Conservation (phyloP, 2,329 filamentous ascomycete species). For the Lasiodiplodia citricola region DNA sequence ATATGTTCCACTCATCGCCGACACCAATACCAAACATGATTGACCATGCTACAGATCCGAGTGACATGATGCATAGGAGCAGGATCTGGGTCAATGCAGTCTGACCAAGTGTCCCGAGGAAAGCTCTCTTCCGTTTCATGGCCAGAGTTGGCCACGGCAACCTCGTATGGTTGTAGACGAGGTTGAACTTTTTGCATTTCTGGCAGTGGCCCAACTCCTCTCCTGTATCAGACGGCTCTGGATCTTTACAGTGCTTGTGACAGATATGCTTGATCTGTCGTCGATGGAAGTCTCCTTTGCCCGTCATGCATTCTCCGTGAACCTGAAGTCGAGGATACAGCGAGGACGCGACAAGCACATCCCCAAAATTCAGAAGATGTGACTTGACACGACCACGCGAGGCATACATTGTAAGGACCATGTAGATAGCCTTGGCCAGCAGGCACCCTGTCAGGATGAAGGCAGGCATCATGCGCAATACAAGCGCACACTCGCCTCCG, state of each 20-base stretch:
- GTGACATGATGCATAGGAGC: not conserved
- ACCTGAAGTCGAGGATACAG: slow-evolving; percentile 34
- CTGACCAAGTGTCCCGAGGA: slow-evolving; percentile 37
- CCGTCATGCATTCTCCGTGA: slow-evolving; percentile 38
- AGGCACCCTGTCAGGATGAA: slow-evolving; percentile 35
- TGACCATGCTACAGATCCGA: not conserved
- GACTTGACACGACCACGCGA: slow-evolving; percentile 34
- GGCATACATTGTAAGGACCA: slow-evolving; percentile 35
- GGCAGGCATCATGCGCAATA: slow-evolving; percentile 33
- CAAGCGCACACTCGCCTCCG: slow-evolving; percentile 32
- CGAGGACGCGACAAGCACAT: slow-evolving; percentile 38
- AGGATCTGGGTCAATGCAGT: slow-evolving; percentile 38
- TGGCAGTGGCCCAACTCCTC: slow-evolving; percentile 41
- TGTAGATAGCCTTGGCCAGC: slow-evolving; percentile 37
- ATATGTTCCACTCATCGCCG: not conserved
- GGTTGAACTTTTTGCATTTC: slow-evolving; percentile 37
- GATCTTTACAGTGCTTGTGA: slow-evolving; percentile 37
- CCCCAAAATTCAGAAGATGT: slow-evolving; percentile 39
- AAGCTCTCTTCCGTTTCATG: slow-evolving; percentile 38
- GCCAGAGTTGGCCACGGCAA: slow-evolving; percentile 36
- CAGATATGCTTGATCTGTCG: slow-evolving; percentile 34
- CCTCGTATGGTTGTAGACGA: slow-evolving; percentile 30
- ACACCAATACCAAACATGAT: not conserved
- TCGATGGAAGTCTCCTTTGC: slow-evolving; percentile 34
- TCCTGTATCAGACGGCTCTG: slow-evolving; percentile 21